Conservation (phyloP, 352 stramenopile genomes). For the Globisporangium uncinulatum region DNA sequence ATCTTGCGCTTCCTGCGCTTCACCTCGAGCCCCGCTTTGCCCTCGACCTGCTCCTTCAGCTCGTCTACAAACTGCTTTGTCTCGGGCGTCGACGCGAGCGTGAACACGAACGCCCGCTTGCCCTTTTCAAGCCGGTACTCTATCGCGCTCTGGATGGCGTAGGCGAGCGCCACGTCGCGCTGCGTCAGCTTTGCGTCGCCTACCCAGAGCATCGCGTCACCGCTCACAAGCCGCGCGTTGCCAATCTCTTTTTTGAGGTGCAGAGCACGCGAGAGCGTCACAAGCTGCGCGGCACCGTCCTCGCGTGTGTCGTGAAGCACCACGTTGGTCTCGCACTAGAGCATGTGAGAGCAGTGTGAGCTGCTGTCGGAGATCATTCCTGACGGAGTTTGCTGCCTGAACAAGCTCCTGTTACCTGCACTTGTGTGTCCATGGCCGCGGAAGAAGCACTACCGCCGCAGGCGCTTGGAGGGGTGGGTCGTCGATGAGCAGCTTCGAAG, state of each 20-base stretch:
- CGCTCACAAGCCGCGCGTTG: slow-evolving; percentile 72
- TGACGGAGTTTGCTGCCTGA: too few species aligned
- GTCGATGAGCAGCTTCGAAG: too few species aligned
- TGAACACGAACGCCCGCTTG: slow-evolving; percentile 69
- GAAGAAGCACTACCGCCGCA: slow-evolving; percentile 12
- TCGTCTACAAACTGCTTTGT: slow-evolving; percentile 59
- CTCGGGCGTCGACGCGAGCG: slow-evolving; percentile 23
- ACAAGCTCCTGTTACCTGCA: neutral
- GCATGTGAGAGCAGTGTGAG: neutral
- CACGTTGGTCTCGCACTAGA: slow-evolving; percentile 50
- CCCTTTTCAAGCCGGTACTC: slow-evolving; percentile 50
- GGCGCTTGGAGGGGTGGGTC: too few species aligned
- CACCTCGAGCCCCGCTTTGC: slow-evolving; percentile 38
- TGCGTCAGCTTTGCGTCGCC: slow-evolving; percentile 38
- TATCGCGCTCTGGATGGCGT: slow-evolving; percentile 12
- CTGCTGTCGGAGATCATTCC: neutral
- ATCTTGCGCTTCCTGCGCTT: slow-evolving; percentile 80
- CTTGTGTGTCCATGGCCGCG: neutral
- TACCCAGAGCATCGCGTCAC: slow-evolving; percentile 69
- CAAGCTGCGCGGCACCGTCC: slow-evolving; percentile 29
- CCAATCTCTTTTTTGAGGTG: slow-evolving; percentile 74
- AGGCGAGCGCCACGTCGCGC: slow-evolving; percentile 22
- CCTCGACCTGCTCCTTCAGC: slow-evolving; percentile 63
- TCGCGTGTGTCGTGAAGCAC: slow-evolving; percentile 43
- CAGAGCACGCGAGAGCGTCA: slow-evolving; percentile 33